These are phyloP conservation scores for Kurtzmaniella quercitrusa DNA, from an alignment of 1,139 yeast genomes.

Conservation along the genomic window DNA sequence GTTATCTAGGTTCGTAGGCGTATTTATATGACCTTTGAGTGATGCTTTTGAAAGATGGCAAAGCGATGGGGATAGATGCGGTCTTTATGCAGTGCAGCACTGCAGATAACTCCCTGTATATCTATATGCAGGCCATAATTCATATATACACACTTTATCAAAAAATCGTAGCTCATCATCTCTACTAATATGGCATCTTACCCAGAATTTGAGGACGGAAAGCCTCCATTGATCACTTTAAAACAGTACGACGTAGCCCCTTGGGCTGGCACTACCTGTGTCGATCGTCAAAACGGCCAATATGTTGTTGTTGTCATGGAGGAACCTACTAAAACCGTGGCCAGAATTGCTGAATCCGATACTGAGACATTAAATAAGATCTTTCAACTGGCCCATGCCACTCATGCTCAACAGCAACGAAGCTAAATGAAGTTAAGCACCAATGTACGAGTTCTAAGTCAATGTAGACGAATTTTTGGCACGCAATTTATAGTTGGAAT, in stretches of 20 bases:
- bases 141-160: too few species aligned
- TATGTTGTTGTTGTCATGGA: slow-evolving; percentile 48
- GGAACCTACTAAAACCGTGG: slow-evolving; percentile 41
- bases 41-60: background rate
- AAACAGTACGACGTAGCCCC: slow-evolving; percentile 47
- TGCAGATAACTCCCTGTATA: too few species aligned
- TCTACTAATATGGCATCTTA: slow-evolving; percentile 19
- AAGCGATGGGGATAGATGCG: background rate
- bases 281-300: slow-evolving; percentile 33
- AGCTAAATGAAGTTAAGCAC: background rate
- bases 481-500: too few species aligned
- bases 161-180: too few species aligned
- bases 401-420: slow-evolving; percentile 16
- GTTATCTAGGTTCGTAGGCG: background rate
- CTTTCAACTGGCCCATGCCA: slow-evolving; percentile 44
- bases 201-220: slow-evolving; percentile 42
- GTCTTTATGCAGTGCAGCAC: background rate
- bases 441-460: background rate
- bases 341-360: slow-evolving; percentile 35
- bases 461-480: too few species aligned
- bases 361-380: slow-evolving; percentile 36
- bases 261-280: slow-evolving; percentile 51
- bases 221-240: slow-evolving; percentile 46
- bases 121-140: background rate
- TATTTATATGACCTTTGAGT: background rate